Conservation (phyloP, 2,329 filamentous ascomycete genomes). For the Thelonectria discophora region DNA sequence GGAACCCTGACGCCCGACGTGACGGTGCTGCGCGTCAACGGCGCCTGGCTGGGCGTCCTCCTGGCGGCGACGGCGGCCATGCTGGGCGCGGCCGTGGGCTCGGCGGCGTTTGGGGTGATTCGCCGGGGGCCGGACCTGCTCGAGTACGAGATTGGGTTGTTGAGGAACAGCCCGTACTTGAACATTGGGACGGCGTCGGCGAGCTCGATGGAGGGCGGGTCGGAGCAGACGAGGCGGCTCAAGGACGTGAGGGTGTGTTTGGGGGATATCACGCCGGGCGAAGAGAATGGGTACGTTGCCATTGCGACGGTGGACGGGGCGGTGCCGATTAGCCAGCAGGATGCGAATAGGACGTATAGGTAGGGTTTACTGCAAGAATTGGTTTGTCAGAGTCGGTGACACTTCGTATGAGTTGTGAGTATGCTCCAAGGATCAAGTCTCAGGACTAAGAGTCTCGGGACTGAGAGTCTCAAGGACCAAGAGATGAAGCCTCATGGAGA, state of each 20-base stretch:
- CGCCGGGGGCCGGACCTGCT: no score
- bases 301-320: neutral
- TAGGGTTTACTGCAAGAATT: neutral
- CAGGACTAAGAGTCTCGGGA: no score
- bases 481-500: no score
- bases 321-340: neutral
- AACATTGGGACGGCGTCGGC: no score
- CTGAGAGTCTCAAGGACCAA: no score
- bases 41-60: constrained; percentile 11
- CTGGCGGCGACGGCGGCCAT: constrained; percentile 10
- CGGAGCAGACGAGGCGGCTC: neutral
- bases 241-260: neutral
- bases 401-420: no score
- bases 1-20: constrained; percentile 4
- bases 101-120: no score
- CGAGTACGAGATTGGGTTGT: no score
- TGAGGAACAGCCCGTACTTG: no score
- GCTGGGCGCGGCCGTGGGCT: neutral
- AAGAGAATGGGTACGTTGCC: neutral
- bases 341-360: neutral
- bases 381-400: no score
- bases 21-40: neutral
- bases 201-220: no score
- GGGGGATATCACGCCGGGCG: neutral
- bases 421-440: no score